Evolutionary conservation across 2,329 filamentous ascomycete species (phyloP), one percentile per base, ranked within the genome.

Genomic region (Arthrobotrys sinensis): DNA sequence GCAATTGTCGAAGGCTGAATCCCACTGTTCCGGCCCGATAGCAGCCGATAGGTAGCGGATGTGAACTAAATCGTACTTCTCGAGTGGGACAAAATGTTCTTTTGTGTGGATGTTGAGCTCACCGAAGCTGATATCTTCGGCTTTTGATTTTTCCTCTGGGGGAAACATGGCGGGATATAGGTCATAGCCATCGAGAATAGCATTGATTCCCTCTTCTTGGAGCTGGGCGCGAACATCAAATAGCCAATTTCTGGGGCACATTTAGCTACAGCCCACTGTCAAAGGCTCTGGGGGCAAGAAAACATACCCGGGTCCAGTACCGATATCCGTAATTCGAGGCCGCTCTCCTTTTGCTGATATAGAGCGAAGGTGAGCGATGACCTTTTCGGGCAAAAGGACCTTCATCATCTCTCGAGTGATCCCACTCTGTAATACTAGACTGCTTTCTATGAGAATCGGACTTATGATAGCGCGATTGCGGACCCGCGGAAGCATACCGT

Each of bases 11-110:
- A 72, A 53, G 5, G 68, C 68, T 3, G 21, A 48, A 36, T 72
- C 68, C 68, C 68, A 72, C n/a, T 72, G 57, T 8, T 72, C 68
- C 14, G 68, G 68, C 21, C 68, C 68, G 55, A 72, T 64, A 12
- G 53, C 68, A 11, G 60, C 68, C 1, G 68, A 72, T 3, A 72
- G 48, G 36, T 72, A 72, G 5, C 68, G 68, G 36, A 72, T 64
- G n/a, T 72, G 68, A 6, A 72, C 10, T 36, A 72, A 3, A 38
- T 72, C 68, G 28, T 72, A 72, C 21, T 72, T 65, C 21, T 50
- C 48, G 4, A 72, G 19, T 12, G 57, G 46, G 1, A 43, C 28
- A 28, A 72, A 72, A 6, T 57, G n/a, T 19, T 72, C 68, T 7
- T 19, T 53, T 14, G 48, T 34, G 16, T 72, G 60, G 16, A 70